Base-by-base conservation (phyloP, 805 yeast genomes). In the Yamadazyma sp. region DNA sequence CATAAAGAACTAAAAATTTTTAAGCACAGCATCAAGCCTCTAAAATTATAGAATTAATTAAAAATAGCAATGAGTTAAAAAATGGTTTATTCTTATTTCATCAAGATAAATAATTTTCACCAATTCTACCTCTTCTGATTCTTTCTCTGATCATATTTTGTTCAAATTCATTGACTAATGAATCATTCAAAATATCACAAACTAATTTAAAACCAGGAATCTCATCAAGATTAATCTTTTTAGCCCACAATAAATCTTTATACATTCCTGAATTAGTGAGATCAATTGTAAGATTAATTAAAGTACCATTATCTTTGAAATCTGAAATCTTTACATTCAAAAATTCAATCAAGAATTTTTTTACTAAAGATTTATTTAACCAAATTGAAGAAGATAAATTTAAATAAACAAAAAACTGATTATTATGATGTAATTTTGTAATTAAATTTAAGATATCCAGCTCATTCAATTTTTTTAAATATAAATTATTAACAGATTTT, bases 191-290 rank as follows among this genome's bases (percentile, higher is more conserved):
- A 7, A 68, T 61, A 22, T 56, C 51, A 21, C 48, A 33, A 2
- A 56, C 58, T 36, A 60, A 47, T 16, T 45, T 44, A 22, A 55
- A 46, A 1, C 67, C 66, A 13, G 46, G 50, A 4, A 30, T 19
- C 4, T 44, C 44, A 21, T 45, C 51, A 35, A 60, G 45, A 38
- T 62, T 62, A 23, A 58, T 49, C 18, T 23, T 34, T 33, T 51
- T 47, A 7, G 72, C 71, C 74, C 74, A 69, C 8, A 47, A 58
- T 18, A 67, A 48, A 35, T 59, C 60, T 38, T 63, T 65, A 45
- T 56, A 58, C 72, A 67, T 65, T 2, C 72, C 73, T 4, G 80
- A 73, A 16, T 59, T 52, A 4, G 66, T 50, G 12, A 79, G 65
- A 30, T 65, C 70, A 4, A 58, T 44, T 12, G 49, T 35, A 33